Evolutionary conservation across 768 basidiomycete genomes (phyloP), one percentile per base, ranked within the genome.

Genomic region (Lactarius trivialis): DNA sequence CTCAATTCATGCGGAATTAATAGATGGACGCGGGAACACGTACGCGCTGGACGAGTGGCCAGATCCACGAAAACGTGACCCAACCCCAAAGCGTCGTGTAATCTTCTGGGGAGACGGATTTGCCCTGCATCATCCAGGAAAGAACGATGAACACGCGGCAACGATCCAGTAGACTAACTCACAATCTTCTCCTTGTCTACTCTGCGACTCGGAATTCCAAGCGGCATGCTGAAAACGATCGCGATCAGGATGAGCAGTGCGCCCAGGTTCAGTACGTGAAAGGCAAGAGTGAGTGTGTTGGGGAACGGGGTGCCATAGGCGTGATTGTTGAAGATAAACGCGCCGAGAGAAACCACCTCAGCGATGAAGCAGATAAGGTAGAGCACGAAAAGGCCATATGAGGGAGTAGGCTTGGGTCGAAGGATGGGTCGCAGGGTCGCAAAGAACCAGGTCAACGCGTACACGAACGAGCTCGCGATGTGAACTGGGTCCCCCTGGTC

Each of bases 61-160:
- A 78, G 33, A 91, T 76, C 88, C 90, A 92, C 37, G 69, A 74
- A 67, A 90, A 91, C 1, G 86, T 82, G 0, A 83, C 73, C 90
- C 90, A 91, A 43, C 81, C 80, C 75, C 81, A 82, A 15, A 93
- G 77, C 1, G 84, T 75, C 0, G 85, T 84, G 68, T 91, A 91
- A 67, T 92, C 90, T 69, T 93, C 91, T 0, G 85, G 87, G 2
- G 83, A 81, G n/a, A 85, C 73, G 4, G 78, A 73, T 19, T 70
- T 69, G 7, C 84, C 85, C 85, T 86, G 48, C 4, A 57, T n/a
- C 56, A 58, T 55, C 28, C 36, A 19, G 32, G n/a, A 32, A 30
- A 33, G 12, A 48, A 24, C 45, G 24, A 58, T 43, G 28, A 56
- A 64, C 52, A 52, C 21, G 2, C 26, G 11, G 41, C 37, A 34